Evolutionary conservation across 208 protist species (phyloP), one percentile per base, ranked within the genome.

Genomic region (Crithidia thermophila): DNA sequence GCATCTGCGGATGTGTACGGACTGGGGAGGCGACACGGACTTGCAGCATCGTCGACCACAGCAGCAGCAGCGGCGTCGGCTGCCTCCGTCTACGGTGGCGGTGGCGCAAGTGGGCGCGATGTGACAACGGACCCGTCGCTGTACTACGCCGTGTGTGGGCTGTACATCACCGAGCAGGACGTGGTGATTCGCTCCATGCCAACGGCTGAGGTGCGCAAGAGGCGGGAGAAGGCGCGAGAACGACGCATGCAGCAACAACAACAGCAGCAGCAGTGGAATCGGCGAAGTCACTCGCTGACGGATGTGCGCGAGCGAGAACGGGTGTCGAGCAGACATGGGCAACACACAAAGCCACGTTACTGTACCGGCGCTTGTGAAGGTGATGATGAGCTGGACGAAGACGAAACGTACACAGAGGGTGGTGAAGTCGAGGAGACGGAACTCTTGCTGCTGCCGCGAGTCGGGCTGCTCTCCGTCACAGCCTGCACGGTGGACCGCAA

Each of bases 81-180:
- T 9, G 18, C 8, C 6, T 20, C 13, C 40, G 40, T 6, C 16
- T 1, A 18, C 1, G 18, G 40, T 37, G 27, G 28, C 20, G 30
- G 49, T 28, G 20, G 57, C 39, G 39, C 42, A 27, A 20, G 57
- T 10, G 57, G 57, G 4, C 68, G 68, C 0, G 68, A 74, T 40
- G 31, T 55, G 3, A 56, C 59, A 8, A 51, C 55, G 21, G 59
- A 67, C n/a, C 68, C 68, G 16, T 67, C 51, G 25, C 72, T 73
- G 5, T 78, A 78, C 58, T 66, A 78, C 34, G 59, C 72, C 47
- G 34, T 73, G 34, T 78, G 72, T 39, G 64, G 53, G 25, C 40
- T 78, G 28, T 74, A 74, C 65, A 63, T 78, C 51, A 78, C 72
- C 28, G 72, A 78, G 58, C 66, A 78, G 43, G 72, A 78, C 49